These are phyloP conservation scores for Closterium sp. DNA, from an alignment of 139 green algal species.

Conservation along the genomic window DNA sequence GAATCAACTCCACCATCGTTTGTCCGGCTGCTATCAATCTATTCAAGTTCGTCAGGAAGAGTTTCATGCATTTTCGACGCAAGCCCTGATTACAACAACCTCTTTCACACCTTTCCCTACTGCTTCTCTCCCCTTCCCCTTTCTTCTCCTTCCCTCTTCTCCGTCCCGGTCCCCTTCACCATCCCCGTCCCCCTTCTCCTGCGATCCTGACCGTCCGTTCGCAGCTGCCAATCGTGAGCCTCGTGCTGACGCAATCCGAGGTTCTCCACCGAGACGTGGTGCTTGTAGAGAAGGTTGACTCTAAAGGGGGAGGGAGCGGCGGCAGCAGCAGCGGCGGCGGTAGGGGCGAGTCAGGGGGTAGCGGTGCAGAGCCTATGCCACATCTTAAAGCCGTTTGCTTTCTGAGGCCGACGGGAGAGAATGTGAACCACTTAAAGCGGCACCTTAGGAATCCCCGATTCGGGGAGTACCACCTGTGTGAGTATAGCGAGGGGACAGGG, in stretches of 20 bases:
- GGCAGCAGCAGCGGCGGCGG: too few relatives aligned
- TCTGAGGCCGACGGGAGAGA: slow-evolving; percentile 83
- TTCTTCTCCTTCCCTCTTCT: neutral
- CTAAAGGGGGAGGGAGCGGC: slow-evolving; percentile 8
- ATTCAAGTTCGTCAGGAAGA: too few relatives aligned
- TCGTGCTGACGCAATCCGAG: slow-evolving; percentile 83
- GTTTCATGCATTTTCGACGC: too few relatives aligned
- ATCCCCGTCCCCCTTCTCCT: neutral
- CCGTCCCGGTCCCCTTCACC: neutral
- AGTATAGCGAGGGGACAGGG: slow-evolving; percentile 39
- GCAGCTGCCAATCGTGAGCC: slow-evolving; percentile 61
- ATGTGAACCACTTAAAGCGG: slow-evolving; percentile 74
- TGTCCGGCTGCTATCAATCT: neutral
- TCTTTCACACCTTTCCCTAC: neutral
- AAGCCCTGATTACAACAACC: neutral
- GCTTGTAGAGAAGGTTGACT: slow-evolving; percentile 83
- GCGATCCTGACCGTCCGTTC: neutral
- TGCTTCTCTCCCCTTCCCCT: neutral
- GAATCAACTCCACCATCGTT: too few relatives aligned
- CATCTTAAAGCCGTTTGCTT: slow-evolving; percentile 92
- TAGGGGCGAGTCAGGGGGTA: neutral
- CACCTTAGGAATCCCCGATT: slow-evolving; percentile 85
- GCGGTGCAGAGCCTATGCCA: slow-evolving; percentile 57
- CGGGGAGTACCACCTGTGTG: slow-evolving; percentile 84
- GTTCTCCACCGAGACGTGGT: slow-evolving; percentile 88